Evolutionary conservation across 495 filamentous ascomycete genomes (phyloP).

Genomic region (Alectoria sarmentosa): DNA sequence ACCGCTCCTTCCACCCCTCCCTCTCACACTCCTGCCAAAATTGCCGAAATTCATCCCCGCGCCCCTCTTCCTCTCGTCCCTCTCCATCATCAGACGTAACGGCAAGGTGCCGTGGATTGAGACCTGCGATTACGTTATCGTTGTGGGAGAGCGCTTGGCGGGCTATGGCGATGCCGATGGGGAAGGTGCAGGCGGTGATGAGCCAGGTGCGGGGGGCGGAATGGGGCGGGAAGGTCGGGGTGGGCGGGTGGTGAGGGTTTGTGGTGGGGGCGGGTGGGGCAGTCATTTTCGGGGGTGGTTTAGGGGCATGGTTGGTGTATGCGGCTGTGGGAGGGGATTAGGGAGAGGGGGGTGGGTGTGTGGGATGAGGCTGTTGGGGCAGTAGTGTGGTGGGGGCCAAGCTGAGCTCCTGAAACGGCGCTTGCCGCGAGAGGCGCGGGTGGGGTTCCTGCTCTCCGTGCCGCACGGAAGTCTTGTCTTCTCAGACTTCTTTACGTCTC

Average conservation of each 20-base stretch:
- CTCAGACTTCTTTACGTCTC: too few species aligned
- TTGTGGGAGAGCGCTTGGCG: conserved; percentile 75
- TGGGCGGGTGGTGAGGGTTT: neutral
- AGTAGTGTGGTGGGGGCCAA: too few species aligned
- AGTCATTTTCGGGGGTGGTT: neutral
- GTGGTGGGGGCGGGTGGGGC: neutral
- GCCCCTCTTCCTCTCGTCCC: conserved; percentile 32
- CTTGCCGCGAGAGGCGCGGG: too few species aligned
- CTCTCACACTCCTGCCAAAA: conserved; percentile 42
- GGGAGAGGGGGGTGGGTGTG: neutral
- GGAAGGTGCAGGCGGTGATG: conserved; percentile 73
- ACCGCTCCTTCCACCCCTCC: conserved; percentile 19
- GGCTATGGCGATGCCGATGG: conserved; percentile 66
- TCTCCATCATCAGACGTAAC: conserved; percentile 29
- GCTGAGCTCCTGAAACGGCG: too few species aligned
- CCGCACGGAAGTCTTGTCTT: too few species aligned
- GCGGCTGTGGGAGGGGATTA: neutral
- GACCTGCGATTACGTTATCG: conserved; percentile 74
- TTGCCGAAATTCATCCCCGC: conserved; percentile 43
- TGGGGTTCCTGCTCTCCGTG: too few species aligned
- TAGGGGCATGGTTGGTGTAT: neutral
- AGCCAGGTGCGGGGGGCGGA: conserved; percentile 71
- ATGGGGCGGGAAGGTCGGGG: conserved; percentile 50
- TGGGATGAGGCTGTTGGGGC: neutral
- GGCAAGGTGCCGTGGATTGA: conserved; percentile 51